A percentile compares a stretch with the other conserved stretches of the same genome.
phyloP scores from a whole-genome alignment of 257 asterid genomes.

The Ocimum tenuiflorum region DNA sequence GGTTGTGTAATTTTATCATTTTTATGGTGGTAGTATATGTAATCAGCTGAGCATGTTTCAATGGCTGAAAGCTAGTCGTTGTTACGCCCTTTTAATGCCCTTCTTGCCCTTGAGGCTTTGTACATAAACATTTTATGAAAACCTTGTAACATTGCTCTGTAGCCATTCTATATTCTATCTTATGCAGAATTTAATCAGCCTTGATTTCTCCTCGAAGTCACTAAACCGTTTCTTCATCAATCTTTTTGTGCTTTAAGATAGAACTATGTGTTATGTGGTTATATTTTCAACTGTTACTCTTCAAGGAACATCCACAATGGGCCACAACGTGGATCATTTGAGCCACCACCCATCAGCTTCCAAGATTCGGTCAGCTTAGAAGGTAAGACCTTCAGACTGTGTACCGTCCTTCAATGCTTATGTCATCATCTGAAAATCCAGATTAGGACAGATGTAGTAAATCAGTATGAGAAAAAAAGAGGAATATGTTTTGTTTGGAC shows the following conservation, averaged over 20 bases:
- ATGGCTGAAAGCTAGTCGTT: not conserved
- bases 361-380: not conserved
- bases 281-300: too few relatives aligned
- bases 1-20: not conserved
- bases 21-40: not conserved
- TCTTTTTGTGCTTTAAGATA: not conserved
- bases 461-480: not conserved
- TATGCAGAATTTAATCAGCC: not conserved
- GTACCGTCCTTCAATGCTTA: not conserved
- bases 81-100: not conserved
- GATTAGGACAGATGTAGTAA: conserved; percentile 2
- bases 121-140: not conserved
- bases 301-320: too few relatives aligned
- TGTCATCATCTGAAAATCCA: not conserved
- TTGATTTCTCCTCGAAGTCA: too few relatives aligned
- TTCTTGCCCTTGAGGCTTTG: not conserved
- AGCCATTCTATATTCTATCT: too few relatives aligned
- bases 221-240: not conserved
- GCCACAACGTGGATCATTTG: too few relatives aligned
- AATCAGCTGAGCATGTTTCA: not conserved
- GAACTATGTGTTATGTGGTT: not conserved
- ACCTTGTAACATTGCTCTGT: not conserved
- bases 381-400: not conserved
- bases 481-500: conserved; percentile 10
- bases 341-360: not conserved